A percentile compares a stretch with the other conserved stretches of the same genome.
Evolutionary conservation across 2,329 filamentous ascomycete species (phyloP).

Genomic region (Penicillium sp.): DNA sequence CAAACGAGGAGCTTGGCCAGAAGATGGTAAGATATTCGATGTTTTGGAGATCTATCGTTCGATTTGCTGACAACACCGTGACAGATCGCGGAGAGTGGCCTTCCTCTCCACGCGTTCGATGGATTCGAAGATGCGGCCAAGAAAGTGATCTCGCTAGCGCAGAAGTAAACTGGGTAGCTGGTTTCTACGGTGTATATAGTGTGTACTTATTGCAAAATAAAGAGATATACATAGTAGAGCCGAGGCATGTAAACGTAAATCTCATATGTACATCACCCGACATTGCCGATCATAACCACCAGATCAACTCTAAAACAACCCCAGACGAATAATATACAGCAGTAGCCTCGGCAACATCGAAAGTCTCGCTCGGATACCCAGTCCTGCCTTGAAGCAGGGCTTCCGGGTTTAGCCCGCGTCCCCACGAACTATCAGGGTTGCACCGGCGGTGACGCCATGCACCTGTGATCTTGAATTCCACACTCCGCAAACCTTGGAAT

Average conservation of each 20-base stretch:
- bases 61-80: conserved; percentile 12
- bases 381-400: background rate
- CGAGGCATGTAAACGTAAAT: background rate
- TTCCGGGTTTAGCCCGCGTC: conserved; percentile 16
- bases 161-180: background rate
- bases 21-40: conserved; percentile 47
- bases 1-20: conserved; percentile 66
- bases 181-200: background rate
- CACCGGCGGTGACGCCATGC: conserved; percentile 21
- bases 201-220: background rate
- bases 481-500: background rate
- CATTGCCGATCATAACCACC: background rate
- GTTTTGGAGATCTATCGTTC: background rate
- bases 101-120: conserved; percentile 66
- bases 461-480: conserved; percentile 15
- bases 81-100: conserved; percentile 60
- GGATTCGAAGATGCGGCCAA: conserved; percentile 67
- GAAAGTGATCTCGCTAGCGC: conserved; percentile 50
- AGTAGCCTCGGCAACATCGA: background rate
- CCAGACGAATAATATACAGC: background rate
- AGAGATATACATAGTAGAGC: background rate
- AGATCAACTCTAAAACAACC: background rate
- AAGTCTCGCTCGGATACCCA: background rate
- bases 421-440: conserved; percentile 23
- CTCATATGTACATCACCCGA: background rate